Evolutionary conservation across 2,329 filamentous ascomycete species (phyloP), one percentile per base, ranked within the genome.

Genomic region (Cercospora sojina): DNA sequence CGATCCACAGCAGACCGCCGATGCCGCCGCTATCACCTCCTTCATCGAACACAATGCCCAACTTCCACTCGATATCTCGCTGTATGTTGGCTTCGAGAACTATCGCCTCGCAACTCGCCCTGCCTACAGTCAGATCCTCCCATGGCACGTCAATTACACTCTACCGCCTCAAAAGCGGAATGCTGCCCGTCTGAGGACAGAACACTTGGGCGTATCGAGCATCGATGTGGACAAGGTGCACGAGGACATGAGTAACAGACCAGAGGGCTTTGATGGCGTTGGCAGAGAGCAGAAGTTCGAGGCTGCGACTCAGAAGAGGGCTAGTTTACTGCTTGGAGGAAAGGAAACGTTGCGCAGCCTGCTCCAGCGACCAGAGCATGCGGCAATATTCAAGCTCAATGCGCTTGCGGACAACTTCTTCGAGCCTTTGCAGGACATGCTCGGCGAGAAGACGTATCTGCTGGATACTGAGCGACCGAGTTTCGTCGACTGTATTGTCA

Each of bases 51-150:
- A 88, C 27, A 88, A 90, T 66, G 91, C 90, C n/a, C 87, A 89
- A 59, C 87, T 90, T 32, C 86, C 98, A 67, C 78, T 97, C 73
- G 91, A 96, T 73, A 88, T 97, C 65, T 93, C 89, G 60, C 89
- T 98, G 72, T 98, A 96, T 78, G 90, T 95, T 69, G 95, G 93
- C 32, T 91, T 90, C 65, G 88, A 92, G 70, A 97, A 98, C 81
- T 99, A 95, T 86, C 84, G 88, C 64, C 82, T 85, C 51, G 82
- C 85, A 58, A 97, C 93, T 3, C 88, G 92, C 16, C 91, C 92
- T 2, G 90, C 92, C 41, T 97, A 93, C 80, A 92, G 89, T 71
- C 81, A 83, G 5, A 86, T 97, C 64, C 86, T 98, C 43, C 87
- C 90, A 47, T 96, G 95, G 83, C 93, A 95, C 18, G 85, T 93